These are phyloP conservation scores for Lepidium africanum DNA, from an alignment of 345 rosid genomes.

Conservation along the genomic window DNA sequence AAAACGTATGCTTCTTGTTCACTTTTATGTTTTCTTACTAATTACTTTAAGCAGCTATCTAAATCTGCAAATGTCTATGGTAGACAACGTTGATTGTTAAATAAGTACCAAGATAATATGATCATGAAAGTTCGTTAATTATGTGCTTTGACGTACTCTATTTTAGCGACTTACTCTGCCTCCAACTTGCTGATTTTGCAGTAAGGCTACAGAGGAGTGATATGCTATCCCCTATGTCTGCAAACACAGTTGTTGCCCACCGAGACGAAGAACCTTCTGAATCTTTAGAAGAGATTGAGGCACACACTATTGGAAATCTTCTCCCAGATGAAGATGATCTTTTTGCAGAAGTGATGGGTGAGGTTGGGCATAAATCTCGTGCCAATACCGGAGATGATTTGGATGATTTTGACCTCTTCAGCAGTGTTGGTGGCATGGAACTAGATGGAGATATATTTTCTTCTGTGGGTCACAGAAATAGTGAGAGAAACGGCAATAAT, in stretches of 20 bases:
- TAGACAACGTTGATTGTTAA: not conserved
- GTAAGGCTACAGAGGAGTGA: slow-evolving; percentile 52
- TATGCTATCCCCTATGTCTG: slow-evolving; percentile 36
- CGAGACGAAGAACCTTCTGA: slow-evolving; percentile 60
- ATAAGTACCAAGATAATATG: not conserved
- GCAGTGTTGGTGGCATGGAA: slow-evolving; percentile 94
- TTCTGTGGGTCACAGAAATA: slow-evolving; percentile 30
- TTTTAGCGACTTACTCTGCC: not conserved
- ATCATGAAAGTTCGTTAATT: not conserved
- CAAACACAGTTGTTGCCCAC: slow-evolving; percentile 38
- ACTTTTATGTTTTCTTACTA: not conserved
- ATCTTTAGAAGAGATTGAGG: slow-evolving; percentile 78
- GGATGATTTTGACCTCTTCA: slow-evolving; percentile 83
- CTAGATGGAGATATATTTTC: slow-evolving; percentile 60
- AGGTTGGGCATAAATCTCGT: slow-evolving; percentile 36
- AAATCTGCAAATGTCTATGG: not conserved
- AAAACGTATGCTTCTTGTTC: slow-evolving; percentile 48
- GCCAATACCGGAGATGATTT: slow-evolving; percentile 49
- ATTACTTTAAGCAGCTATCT: not conserved
- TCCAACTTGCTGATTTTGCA: slow-evolving; percentile 25
- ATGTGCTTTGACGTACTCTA: not conserved
- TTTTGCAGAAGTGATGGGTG: slow-evolving; percentile 76
- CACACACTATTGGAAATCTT: slow-evolving; percentile 80
- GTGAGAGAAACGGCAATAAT: slow-evolving; percentile 39
- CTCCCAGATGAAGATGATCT: slow-evolving; percentile 94